phyloP scores from a whole-genome alignment of 2,329 filamentous ascomycete species.

The Magnaporthales sp. region DNA sequence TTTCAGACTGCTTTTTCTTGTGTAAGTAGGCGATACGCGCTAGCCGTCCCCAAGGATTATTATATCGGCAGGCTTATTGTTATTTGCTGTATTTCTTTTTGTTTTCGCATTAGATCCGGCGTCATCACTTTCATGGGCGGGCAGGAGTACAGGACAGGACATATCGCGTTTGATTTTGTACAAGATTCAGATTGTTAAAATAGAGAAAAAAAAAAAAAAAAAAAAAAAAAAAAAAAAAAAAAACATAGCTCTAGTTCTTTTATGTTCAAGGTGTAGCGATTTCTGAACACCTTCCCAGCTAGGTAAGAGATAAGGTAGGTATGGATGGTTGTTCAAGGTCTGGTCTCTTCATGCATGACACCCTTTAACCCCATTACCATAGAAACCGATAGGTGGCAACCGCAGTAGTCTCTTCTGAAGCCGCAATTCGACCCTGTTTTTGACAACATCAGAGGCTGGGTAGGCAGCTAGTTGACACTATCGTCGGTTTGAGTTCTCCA shows the following conservation, averaged over 20 bases:
- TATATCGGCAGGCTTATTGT: background rate
- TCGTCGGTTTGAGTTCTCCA: background rate
- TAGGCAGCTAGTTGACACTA: background rate
- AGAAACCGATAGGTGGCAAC: background rate
- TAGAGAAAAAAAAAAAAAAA: background rate
- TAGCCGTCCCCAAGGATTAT: background rate
- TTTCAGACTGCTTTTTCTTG: background rate
- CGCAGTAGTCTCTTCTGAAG: background rate
- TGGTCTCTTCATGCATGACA: background rate
- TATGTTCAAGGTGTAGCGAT: background rate
- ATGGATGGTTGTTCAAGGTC: too few species aligned
- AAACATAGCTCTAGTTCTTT: background rate
- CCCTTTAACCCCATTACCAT: background rate
- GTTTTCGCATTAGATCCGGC: background rate
- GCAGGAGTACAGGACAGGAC: background rate
- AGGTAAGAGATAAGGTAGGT: too few species aligned
- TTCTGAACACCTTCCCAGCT: background rate
- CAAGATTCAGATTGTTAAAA: background rate
- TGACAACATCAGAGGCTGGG: background rate
- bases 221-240: background rate
- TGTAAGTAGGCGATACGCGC: background rate
- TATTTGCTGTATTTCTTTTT: background rate
- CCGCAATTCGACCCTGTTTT: background rate
- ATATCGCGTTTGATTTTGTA: background rate
- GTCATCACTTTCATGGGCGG: background rate